A percentile compares a stretch with the other conserved stretches of the same genome.
Conservation (phyloP, 352 stramenopile species). For the Blastocystis sp. region DNA sequence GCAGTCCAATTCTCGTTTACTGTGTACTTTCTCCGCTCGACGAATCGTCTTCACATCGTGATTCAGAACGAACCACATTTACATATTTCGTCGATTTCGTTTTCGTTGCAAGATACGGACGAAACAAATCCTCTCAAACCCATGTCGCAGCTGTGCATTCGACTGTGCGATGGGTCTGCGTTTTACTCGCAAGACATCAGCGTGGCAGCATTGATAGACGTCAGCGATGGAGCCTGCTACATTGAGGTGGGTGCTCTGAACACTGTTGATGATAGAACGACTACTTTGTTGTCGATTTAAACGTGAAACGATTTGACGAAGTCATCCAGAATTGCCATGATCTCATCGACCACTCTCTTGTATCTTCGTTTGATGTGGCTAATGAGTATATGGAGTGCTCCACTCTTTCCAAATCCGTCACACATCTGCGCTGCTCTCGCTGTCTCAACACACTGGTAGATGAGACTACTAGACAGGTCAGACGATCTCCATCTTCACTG, state of each 20-base stretch:
- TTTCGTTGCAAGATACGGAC: background rate
- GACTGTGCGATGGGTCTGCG: background rate
- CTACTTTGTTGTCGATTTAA: conserved; percentile 34
- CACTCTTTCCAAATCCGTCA: background rate
- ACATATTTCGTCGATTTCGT: background rate
- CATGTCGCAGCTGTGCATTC: background rate
- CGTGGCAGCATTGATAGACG: background rate
- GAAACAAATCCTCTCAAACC: background rate
- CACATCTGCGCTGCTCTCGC: background rate
- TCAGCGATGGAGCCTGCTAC: background rate
- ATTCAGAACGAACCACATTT: background rate
- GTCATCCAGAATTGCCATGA: background rate
- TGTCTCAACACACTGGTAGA: background rate
- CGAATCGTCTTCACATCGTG: background rate
- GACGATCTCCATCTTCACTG: background rate
- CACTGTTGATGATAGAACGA: background rate
- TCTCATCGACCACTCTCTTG: background rate
- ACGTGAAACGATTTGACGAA: background rate
- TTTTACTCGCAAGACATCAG: background rate
- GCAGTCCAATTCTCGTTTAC: background rate
- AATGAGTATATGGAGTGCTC: background rate
- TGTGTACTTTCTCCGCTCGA: background rate
- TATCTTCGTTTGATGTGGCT: background rate
- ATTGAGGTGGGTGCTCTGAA: background rate
- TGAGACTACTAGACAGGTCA: background rate